Base-by-base conservation (phyloP, 805 yeast genomes). In the Lachancea sp. region DNA sequence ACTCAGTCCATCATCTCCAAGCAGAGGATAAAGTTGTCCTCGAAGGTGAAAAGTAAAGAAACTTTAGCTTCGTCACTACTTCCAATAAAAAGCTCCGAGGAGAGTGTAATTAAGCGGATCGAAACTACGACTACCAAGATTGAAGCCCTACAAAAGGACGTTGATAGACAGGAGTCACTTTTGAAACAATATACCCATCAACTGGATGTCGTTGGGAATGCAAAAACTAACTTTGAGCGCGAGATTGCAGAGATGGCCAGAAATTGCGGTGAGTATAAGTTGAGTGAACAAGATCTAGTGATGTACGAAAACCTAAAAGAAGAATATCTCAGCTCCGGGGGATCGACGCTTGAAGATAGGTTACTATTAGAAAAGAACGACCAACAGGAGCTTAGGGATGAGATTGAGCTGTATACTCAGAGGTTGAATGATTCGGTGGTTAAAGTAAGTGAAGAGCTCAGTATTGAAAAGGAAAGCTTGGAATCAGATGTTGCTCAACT, bases 281-380 rank as follows among this genome's bases (percentile, higher is more conserved):
- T 83, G 21, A 65, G 76, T 12, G 66, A 68, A 1, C 77, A 70
- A 8, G 81, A 76, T 36, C 64, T 75, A 30, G 58, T 63, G 21
- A 79, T 77, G 33, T 87, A 86, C 56, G 77, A 78, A 30, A 18
- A 42, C 1, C 62, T 86, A 42, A 73, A 84, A 54, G 76, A 74
- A 26, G 48, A 66, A 37, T 85, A 74, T 50, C 60, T 83, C 38
- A 64, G 75, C 23, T 63, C 64, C 25, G 87, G 86, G 12, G 76
- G 81, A 12, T 68, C 74, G 33, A 50, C 70, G n/a, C 76, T 79
- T 49, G 72, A 71, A 22, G 79, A 75, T 43, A 60, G 71, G 31
- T 50, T 76, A 20, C 61, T 69, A 3, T 48, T 72, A 4, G 41
- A 72, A 13, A 40, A 49, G 17, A 68, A 65, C 43, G 75, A 75